Base-by-base conservation (phyloP, 2,329 filamentous ascomycete species). In the Intubia oerlemansii region DNA sequence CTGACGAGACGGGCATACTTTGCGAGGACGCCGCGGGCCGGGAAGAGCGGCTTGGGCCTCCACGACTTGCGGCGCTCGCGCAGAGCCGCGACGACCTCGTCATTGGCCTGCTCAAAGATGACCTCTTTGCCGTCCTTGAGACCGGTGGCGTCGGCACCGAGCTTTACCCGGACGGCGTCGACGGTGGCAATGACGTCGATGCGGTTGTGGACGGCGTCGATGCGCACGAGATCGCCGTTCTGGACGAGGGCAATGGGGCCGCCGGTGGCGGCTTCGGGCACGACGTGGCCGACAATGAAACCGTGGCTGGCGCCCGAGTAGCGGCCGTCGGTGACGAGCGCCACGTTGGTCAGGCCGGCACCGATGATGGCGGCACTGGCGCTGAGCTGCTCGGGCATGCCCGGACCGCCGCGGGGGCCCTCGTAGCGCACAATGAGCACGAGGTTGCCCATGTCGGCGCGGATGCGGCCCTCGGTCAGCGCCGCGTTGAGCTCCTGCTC, bases 301-400 rank as follows among this genome's bases (percentile, higher is more conserved):
- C 82, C 82, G 48, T 93, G 84, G 30, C 66, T 77, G 3, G 82
- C 85, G 18, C 85, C 85, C 26, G 67, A 76, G 49, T 93, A 95
- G 25, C 85, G 58, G 0, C 85, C 85, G 46, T 95, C 85, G 0
- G 85, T 95, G 27, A 95, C 80, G 10, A 95, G 63, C 0, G 85
- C 84, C 7, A 93, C 67, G 42, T 92, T 91, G 29, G 60, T 79
- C 29, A 95, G 57, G 10, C 77, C 77, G 1, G 85, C 85, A 27
- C 85, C 85, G 76, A 92, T 92, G 39, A 95, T 79, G 12, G 84
- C 80, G 0, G 82, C 82, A 33, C 68, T 77, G 9, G 85, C 79
- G 46, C 77, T 81, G 25, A 95, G 63, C 51, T 92, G 82, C 52
- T 95, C 85, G 2, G 84, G 85, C 85, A 95, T 95, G 24, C 85